Evolutionary conservation across 306 rosid species (phyloP), one percentile per base, ranked within the genome.

Genomic region (Dalbergia cultrata): DNA sequence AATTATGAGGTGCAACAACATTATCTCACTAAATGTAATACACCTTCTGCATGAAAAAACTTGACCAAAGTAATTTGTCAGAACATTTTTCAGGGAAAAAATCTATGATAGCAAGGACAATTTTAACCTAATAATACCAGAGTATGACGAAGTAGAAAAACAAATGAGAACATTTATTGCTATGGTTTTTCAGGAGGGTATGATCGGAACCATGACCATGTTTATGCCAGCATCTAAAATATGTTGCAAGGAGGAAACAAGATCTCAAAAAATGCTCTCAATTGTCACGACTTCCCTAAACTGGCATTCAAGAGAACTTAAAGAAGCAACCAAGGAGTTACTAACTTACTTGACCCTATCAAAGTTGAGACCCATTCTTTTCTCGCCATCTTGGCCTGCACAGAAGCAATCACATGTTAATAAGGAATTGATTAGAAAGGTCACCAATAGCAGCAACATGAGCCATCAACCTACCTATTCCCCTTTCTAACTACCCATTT

Each of bases 301-400:
- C 1, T n/a, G 13, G 35, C 3, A 43, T 35, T 59, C 11, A 1
- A 50, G 45, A 54, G 16, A 45, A 56, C 41, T 16, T 60, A 74
- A 49, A 41, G 31, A 26, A 35, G 9, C 3, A 4, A 6, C 53
- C 18, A 73, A 70, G 12, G 69, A 16, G 12, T 19, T 43, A 54
- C 60, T 39, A 26, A 85, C 97, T 91, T 83, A 91, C 99, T 95
- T 93, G 22, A 93, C 94, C 75, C 99, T 87, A 4, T 93, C 96
- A 77, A 93, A 95, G 72, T 91, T 95, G 73, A 95, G 81, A 80
- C 97, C 99, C 93, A 95, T 93, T 89, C 97, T 78, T 75, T 95
- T 93, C 45, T 86, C 99, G 67, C 90, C 93, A 84, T 95, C 98
- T 82, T 93, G 93, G 62, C 90, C 98, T 93, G 86, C 19, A 58